Evolutionary conservation across 2,329 filamentous ascomycete genomes (phyloP).

Genomic region (Epichloe coenophiala): DNA sequence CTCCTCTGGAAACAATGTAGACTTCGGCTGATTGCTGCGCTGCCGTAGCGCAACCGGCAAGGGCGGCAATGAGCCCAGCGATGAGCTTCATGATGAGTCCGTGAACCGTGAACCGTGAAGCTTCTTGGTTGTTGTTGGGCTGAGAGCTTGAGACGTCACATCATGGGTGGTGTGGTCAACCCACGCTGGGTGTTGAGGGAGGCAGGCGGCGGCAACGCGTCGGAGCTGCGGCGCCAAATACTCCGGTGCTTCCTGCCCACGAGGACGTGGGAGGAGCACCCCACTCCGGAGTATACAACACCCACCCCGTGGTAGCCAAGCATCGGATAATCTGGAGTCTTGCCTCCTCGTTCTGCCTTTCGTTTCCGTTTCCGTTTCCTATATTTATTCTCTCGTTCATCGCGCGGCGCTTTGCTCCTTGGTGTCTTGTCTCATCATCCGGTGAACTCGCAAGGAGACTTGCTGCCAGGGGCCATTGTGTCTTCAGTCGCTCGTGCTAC

Average conservation of each 20-base stretch:
- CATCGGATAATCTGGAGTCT: too few species aligned
- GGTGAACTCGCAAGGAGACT: neutral
- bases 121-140: slow-evolving; percentile 15
- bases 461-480: too few species aligned
- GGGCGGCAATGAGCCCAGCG: slow-evolving; percentile 24
- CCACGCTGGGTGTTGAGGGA: neutral
- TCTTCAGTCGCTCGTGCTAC: neutral
- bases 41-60: slow-evolving; percentile 26
- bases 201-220: neutral
- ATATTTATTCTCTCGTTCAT: neutral
- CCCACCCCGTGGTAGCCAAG: too few species aligned
- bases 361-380: neutral
- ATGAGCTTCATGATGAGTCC: slow-evolving; percentile 28
- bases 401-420: neutral
- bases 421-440: neutral
- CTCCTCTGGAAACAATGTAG: slow-evolving; percentile 33
- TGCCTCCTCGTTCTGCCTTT: neutral
- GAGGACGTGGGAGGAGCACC: too few species aligned
- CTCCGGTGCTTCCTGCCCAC: neutral
- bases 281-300: too few species aligned
- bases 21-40: slow-evolving; percentile 33
- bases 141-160: slow-evolving; percentile 17
- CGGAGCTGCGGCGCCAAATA: slow-evolving; percentile 7
- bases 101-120: slow-evolving; percentile 15
- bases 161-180: slow-evolving; percentile 6